Percentiles rank a stretch among this genome's conserved stretches.
These are phyloP conservation scores for Misopates orontium DNA, from an alignment of 257 asterid genomes.

Conservation along the genomic window DNA sequence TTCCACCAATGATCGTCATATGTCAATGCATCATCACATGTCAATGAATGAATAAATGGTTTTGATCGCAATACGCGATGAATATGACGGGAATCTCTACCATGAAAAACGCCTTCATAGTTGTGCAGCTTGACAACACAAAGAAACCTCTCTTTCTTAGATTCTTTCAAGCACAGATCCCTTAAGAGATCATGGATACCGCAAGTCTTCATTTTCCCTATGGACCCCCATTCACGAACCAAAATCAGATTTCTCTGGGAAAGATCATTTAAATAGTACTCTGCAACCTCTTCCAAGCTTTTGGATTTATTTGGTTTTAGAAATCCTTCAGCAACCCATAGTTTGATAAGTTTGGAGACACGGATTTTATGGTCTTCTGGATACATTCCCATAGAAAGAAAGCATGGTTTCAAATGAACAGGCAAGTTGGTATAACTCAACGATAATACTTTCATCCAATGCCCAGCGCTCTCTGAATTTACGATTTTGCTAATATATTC, in stretches of 20 bases:
- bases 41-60: conserved; percentile 6
- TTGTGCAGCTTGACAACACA: neutral
- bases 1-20: no score
- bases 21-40: neutral
- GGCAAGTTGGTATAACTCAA: conserved; percentile 10
- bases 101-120: neutral
- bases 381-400: neutral
- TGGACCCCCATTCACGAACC: neutral
- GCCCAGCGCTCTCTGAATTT: neutral
- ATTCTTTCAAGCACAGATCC: conserved; percentile 8
- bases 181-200: conserved; percentile 11
- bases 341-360: neutral
- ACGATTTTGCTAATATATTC: neutral
- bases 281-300: conserved; percentile 13
- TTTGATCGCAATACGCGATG: neutral
- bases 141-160: conserved; percentile 7
- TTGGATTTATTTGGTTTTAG: conserved; percentile 1
- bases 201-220: neutral
- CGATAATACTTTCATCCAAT: neutral
- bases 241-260: neutral
- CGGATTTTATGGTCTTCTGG: neutral
- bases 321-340: conserved; percentile 15
- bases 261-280: neutral
- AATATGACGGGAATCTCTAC: neutral
- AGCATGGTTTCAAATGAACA: conserved; percentile 4